phyloP scores from a whole-genome alignment of 2,329 filamentous ascomycete species.

The Aureobasidium sp. region DNA sequence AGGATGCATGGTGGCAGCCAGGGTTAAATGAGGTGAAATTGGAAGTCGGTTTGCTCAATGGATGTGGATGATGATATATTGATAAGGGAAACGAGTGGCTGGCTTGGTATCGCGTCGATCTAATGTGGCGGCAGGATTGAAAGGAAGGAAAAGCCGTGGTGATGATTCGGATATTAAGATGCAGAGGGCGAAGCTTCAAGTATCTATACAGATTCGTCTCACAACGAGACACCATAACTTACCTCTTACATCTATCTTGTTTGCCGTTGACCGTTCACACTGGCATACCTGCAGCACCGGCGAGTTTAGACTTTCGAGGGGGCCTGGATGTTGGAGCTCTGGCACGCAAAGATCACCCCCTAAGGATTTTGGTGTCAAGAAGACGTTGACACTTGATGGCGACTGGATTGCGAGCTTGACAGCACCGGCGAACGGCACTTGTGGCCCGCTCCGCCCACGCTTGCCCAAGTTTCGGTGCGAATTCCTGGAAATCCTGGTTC shows the following conservation, averaged over 20 bases:
- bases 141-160: constrained; percentile 13
- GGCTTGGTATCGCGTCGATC: constrained; percentile 14
- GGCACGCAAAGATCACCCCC: not conserved
- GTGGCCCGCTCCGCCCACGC: constrained; percentile 10
- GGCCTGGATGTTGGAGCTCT: not conserved
- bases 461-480: not conserved
- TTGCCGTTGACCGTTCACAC: constrained; percentile 14
- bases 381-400: constrained; percentile 12
- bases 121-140: not conserved
- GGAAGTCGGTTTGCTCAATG: not conserved
- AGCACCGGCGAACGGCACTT: constrained; percentile 14
- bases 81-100: constrained; percentile 10
- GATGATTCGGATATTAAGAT: constrained; percentile 15
- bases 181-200: constrained; percentile 4
- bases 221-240: constrained; percentile 12
- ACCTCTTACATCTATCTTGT: constrained; percentile 13
- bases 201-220: constrained; percentile 15
- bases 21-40: constrained; percentile 3
- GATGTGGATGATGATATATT: constrained; percentile 11
- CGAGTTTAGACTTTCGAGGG: constrained; percentile 9
- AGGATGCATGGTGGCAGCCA: constrained; percentile 11
- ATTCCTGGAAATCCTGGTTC: not conserved
- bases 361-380: constrained; percentile 1
- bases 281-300: constrained; percentile 12
- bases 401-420: constrained; percentile 13